Percentiles rank a stretch among this genome's conserved stretches.
phyloP scores from a whole-genome alignment of 2,329 filamentous ascomycete species.

The Microdochium paspali region DNA sequence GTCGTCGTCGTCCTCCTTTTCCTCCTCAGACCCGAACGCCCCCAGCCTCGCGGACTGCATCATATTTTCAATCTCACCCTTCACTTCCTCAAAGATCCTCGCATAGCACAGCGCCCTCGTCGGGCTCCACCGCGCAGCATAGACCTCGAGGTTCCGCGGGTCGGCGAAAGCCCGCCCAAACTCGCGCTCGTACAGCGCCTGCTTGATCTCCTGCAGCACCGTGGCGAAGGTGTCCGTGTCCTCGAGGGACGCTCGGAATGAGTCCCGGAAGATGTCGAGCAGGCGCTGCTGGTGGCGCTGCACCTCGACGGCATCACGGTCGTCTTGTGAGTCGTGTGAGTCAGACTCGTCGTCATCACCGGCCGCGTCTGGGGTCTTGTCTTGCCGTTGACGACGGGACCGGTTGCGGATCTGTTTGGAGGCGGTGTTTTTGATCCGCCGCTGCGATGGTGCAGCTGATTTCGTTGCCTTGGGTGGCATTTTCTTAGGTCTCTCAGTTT shows the following conservation, averaged over 20 bases:
- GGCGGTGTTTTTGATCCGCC: neutral
- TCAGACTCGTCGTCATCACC: neutral
- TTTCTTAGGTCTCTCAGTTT: neutral
- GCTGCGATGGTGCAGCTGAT: neutral
- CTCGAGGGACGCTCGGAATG: slow-evolving; percentile 45
- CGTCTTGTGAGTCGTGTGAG: no score
- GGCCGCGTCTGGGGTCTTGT: neutral
- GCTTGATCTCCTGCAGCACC: slow-evolving; percentile 73
- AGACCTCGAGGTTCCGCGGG: slow-evolving; percentile 65
- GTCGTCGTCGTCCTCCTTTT: slow-evolving; percentile 1
- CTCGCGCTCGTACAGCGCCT: slow-evolving; percentile 76
- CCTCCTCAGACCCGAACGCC: neutral
- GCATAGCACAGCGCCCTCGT: slow-evolving; percentile 75
- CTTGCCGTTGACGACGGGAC: neutral
- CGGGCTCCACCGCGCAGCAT: slow-evolving; percentile 86
- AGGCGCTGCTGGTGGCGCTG: slow-evolving; percentile 51
- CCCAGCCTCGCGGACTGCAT: slow-evolving; percentile 1
- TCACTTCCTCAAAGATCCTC: slow-evolving; percentile 35
- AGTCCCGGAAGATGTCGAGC: slow-evolving; percentile 61
- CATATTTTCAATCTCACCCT: slow-evolving; percentile 20
- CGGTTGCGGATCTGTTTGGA: slow-evolving; percentile 1
- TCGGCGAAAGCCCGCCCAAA: slow-evolving; percentile 72
- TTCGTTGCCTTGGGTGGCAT: neutral
- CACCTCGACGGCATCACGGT: neutral
- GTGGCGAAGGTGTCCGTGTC: slow-evolving; percentile 37